Evolutionary conservation across 495 filamentous ascomycete species (phyloP), one percentile per base, ranked within the genome.

Genomic region (Zalerion maritima): DNA sequence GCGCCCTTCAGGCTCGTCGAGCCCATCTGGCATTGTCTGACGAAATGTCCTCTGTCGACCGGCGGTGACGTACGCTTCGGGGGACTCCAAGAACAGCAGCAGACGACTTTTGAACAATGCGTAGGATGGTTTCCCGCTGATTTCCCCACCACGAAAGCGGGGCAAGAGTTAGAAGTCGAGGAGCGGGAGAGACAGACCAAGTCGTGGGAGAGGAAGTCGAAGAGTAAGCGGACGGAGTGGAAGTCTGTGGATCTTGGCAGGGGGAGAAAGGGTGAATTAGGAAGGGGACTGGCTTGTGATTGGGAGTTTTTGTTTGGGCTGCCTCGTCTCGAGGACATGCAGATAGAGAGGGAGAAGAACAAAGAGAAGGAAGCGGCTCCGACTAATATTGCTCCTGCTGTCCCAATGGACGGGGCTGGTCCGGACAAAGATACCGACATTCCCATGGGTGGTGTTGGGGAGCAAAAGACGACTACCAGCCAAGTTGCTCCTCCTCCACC

Each of bases 1-100:
- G 58, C 89, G 2, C 89, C 89, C 0, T 96, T 89, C 86, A 87
- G 84, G 43, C 93, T 83, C 39, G 76, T 94, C 17, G 52, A 65
- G 13, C 74, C 84, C 1, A 56, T 96, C 20, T 97, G 89, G 89
- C 81, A 87, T 42, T 66, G 70, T 10, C 42, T 97, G 8, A 76
- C 93, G 69, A 81, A 81, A 44, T 87, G 80, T 44, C 83, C 85
- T 0, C 60, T 91, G 1, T 81, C 78, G 2, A 76, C 74, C 7
- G 80, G 82, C 14, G 71, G 78, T 2, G 84, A 79, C 25, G 72
- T 80, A 6, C 64, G 77, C 17, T 83, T 94, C 40, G 87, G 83
- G 11, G 87, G 89, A 2, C 40, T 94, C 16, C 63, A 78, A 15
- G 76, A 96, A 48, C 62, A 73, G 29, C 62, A 75, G 31, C 91